Evolutionary conservation across 345 rosid genomes (phyloP).

Genomic region (Bruguiera gymnorhiza): DNA sequence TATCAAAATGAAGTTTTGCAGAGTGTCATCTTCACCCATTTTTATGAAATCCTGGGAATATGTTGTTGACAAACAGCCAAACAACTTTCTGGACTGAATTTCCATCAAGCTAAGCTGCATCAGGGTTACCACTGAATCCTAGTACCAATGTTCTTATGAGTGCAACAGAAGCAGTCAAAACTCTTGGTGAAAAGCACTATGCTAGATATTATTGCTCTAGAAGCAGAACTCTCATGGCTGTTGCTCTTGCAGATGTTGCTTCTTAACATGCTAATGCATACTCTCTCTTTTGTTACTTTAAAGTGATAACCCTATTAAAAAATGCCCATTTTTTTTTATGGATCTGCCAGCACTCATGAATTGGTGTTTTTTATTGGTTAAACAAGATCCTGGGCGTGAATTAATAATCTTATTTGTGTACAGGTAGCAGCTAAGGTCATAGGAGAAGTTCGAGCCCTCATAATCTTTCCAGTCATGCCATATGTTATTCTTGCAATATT

Average conservation of each 20-base stretch:
- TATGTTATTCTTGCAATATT: slow-evolving; percentile 71
- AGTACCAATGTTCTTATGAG: neutral
- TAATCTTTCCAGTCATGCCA: slow-evolving; percentile 82
- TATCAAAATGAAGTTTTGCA: no score
- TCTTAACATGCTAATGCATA: neutral
- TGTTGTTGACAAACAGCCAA: neutral
- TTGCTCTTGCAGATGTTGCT: neutral
- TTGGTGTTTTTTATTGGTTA: neutral
- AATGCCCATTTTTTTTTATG: no score
- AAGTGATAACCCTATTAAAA: neutral
- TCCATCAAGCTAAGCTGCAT: neutral
- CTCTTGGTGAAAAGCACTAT: no score
- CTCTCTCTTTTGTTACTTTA: neutral
- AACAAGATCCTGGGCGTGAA: neutral
- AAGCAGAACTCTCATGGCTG: neutral
- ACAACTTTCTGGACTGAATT: neutral
- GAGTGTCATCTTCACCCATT: no score
- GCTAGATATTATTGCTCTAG: neutral
- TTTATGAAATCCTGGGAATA: neutral
- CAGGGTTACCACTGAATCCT: neutral
- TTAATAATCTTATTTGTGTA: slow-evolving; percentile 9
- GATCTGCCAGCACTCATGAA: neutral
- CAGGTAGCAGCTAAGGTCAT: slow-evolving; percentile 99
- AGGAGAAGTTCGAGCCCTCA: slow-evolving; percentile 94
- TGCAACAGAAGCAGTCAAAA: no score